A percentile compares a stretch with the other conserved stretches of the same genome.
phyloP scores from a whole-genome alignment of 352 stramenopile species.

The Phytopythium ostracodes region DNA sequence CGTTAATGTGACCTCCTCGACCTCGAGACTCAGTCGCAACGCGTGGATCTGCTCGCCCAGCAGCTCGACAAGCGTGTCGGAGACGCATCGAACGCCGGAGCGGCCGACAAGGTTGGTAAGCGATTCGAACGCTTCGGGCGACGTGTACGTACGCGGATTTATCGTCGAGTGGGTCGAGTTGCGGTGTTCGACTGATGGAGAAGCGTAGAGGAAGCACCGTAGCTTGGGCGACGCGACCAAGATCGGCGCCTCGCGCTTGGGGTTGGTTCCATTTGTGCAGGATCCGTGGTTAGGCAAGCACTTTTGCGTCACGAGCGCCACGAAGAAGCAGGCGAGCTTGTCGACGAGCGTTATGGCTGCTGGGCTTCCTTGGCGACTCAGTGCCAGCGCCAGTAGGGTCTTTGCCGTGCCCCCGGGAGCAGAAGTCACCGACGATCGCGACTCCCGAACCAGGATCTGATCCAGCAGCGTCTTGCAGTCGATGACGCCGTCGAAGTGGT shows the following conservation, averaged over 20 bases:
- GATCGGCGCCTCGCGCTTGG: background rate
- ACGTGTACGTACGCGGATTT: background rate
- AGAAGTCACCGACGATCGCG: background rate
- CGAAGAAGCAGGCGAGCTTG: background rate
- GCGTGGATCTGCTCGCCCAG: slow-evolving; percentile 16
- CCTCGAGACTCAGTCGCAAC: slow-evolving; percentile 22
- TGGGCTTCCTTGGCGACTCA: background rate
- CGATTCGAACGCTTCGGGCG: background rate
- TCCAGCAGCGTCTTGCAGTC: slow-evolving; percentile 10
- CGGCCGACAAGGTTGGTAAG: background rate
- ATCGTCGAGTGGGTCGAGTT: background rate
- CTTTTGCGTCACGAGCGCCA: background rate
- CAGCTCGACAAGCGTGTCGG: slow-evolving; percentile 17
- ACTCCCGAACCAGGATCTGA: slow-evolving; percentile 11
- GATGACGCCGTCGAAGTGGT: background rate
- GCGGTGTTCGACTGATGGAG: background rate
- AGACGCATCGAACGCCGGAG: slow-evolving; percentile 11
- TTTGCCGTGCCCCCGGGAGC: background rate
- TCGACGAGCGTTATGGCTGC: background rate
- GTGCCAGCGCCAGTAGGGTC: background rate
- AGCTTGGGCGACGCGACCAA: background rate
- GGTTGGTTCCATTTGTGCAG: background rate
- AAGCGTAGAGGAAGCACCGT: background rate
- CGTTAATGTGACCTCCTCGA: slow-evolving; percentile 16
- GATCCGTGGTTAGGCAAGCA: background rate